Evolutionary conservation across 2,329 filamentous ascomycete genomes (phyloP).

Genomic region (Ascochyta koolunga): DNA sequence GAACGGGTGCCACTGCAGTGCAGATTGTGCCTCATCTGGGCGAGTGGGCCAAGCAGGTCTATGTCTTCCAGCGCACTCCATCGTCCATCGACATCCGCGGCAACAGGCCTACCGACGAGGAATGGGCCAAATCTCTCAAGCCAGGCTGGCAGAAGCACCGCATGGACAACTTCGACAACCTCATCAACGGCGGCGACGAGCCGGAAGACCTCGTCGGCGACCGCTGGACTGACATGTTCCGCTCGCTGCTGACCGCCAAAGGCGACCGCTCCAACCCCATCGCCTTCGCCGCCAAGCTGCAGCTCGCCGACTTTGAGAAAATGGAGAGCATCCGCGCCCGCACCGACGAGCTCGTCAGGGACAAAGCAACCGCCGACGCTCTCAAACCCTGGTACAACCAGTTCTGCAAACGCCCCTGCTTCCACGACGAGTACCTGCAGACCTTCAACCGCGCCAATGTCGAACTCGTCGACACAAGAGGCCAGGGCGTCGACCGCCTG

Average conservation of each 20-base stretch:
- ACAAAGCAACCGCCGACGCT: conserved; percentile 57
- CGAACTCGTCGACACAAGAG: conserved; percentile 64
- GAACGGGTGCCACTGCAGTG: conserved; percentile 42
- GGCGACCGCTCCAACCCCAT: conserved; percentile 17
- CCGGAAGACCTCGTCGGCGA: conserved; percentile 56
- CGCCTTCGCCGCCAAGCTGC: conserved; percentile 23
- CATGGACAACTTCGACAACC: conserved; percentile 52
- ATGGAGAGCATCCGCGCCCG: conserved; percentile 55
- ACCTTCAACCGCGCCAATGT: conserved; percentile 66
- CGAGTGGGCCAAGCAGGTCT: conserved; percentile 57
- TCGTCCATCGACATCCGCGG: conserved; percentile 49
- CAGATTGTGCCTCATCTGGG: conserved; percentile 50
- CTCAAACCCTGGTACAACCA: conserved; percentile 66
- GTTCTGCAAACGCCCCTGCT: conserved; percentile 69
- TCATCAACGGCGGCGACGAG: conserved; percentile 41
- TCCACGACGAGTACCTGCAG: conserved; percentile 65
- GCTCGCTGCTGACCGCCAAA: conserved; percentile 17
- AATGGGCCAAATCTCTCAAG: conserved; percentile 20
- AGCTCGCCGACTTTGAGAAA: conserved; percentile 46
- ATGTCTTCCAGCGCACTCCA: conserved; percentile 64
- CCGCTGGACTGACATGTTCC: conserved; percentile 53
- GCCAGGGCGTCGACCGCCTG: conserved; percentile 55
- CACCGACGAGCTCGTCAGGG: conserved; percentile 59
- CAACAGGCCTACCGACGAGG: conserved; percentile 24
- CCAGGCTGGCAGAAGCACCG: conserved; percentile 60